Base-by-base conservation (phyloP, 305 asterid genomes). In the Solanum hybrid region DNA sequence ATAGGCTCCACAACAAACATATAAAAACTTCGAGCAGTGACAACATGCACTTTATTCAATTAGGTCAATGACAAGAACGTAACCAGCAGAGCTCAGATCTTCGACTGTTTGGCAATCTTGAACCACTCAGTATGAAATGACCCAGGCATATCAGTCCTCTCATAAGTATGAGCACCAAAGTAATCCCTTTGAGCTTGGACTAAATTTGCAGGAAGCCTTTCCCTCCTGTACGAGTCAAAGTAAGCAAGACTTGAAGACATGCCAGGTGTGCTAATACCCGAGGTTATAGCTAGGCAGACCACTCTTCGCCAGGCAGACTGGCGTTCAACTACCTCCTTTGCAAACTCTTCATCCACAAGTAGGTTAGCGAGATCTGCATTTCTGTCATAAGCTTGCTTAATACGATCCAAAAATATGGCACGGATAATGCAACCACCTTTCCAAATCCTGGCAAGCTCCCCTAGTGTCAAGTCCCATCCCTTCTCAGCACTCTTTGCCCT, bases 221-320 rank as follows among this genome's bases (percentile, higher is more conserved):
- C 98, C 95, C 99, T 94, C 88, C 99, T 91, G 88, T 97, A 97
- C 0, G 98, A 93, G 90, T 97, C 99, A 51, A 96, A 97, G 87
- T 97, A 97, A 72, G 99, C 99, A 90, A 97, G 98, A 91, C 98
- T 96, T 77, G 98, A 93, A 22, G 98, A 96, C 99, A 97, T 97
- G 87, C 99, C 98, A 0, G 99, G 99, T 20, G 98, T 97, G 89
- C 99, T 95, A 71, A 97, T 95, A 76, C 99, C 99, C 0, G 98
- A 91, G 92, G 92, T 94, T 89, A 97, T 96, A 22, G 99, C 96
- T 51, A 97, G 94, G 93, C 94, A 93, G 32, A 97, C 98, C 4
- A 97, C 99, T 91, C 98, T 91, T 88, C 99, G 93, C 99, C 99
- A 97, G 60, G 98, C 99, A 20, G 96, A 90, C 89, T 97, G 99